phyloP scores from a whole-genome alignment of 495 filamentous ascomycete species.

The Talaromyces proteolyticus region DNA sequence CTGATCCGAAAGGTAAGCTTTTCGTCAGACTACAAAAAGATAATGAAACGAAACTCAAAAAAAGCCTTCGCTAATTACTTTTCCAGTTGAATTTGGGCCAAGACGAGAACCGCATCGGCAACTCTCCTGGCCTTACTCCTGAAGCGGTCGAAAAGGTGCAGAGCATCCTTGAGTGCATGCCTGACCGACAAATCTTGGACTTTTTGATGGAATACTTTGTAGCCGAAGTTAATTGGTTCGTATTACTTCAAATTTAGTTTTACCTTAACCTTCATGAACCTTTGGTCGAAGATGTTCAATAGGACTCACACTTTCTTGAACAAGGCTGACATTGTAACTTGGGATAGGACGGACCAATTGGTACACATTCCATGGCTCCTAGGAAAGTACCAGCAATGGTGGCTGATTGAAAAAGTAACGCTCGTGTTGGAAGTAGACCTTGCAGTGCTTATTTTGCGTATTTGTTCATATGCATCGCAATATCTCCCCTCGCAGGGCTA shows the following conservation, averaged over 20 bases:
- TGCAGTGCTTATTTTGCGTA: slow-evolving; percentile 17
- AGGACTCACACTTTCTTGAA: too few species aligned
- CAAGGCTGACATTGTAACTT: too few species aligned
- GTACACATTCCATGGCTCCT: background rate
- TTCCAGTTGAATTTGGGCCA: background rate
- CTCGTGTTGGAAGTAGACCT: slow-evolving; percentile 15
- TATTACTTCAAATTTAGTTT: too few species aligned
- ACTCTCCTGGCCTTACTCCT: slow-evolving; percentile 10
- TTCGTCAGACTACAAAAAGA: background rate
- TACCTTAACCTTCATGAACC: too few species aligned
- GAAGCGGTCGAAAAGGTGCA: slow-evolving; percentile 10
- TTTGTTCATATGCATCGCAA: slow-evolving; percentile 18
- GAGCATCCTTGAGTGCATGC: slow-evolving; percentile 11
- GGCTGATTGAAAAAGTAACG: background rate
- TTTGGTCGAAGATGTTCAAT: too few species aligned
- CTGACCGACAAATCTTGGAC: slow-evolving; percentile 16
- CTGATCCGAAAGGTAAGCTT: background rate
- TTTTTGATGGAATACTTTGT: slow-evolving; percentile 22
- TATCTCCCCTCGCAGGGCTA: slow-evolving; percentile 18
- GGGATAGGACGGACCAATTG: background rate
- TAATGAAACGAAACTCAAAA: background rate
- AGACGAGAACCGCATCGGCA: background rate
- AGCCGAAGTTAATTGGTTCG: slow-evolving; percentile 19
- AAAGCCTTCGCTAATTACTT: background rate
- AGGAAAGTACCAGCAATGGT: background rate